A percentile compares a stretch with the other conserved stretches of the same genome.
Evolutionary conservation across 106 monocot species (phyloP).

Genomic region (Triglochin maritima): DNA sequence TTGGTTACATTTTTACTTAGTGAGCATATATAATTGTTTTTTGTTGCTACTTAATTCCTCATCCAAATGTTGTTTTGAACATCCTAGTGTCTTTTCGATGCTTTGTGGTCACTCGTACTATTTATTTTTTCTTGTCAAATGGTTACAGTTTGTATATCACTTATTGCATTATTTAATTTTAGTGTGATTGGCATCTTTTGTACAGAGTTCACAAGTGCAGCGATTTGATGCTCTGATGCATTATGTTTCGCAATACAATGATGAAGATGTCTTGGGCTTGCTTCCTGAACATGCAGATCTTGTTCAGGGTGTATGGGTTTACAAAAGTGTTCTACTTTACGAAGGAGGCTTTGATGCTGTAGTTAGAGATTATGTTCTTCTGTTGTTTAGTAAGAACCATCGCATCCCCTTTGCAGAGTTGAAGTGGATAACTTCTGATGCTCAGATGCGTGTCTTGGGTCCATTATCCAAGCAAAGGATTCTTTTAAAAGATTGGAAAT

Average conservation of each 20-base stretch:
- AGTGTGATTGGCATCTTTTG: too few species aligned
- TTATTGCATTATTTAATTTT: too few species aligned
- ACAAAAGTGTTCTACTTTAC: conserved; percentile 51
- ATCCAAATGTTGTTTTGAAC: too few species aligned
- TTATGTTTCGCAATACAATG: conserved; percentile 39
- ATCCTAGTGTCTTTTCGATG: too few species aligned
- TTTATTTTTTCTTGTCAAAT: too few species aligned
- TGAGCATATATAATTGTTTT: too few species aligned
- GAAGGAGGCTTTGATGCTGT: conserved; percentile 10
- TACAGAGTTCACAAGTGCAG: conserved; percentile 54
- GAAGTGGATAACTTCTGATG: conserved; percentile 8
- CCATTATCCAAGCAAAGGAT: conserved; percentile 40
- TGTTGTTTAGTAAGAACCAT: conserved; percentile 36
- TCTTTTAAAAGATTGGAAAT: conserved; percentile 54
- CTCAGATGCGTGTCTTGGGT: conserved; percentile 12
- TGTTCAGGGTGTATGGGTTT: conserved; percentile 78
- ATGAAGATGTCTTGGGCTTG: conserved; percentile 32
- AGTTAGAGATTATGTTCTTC: conserved; percentile 57
- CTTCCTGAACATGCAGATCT: conserved; percentile 50
- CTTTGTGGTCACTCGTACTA: too few species aligned
- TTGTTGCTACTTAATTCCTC: too few species aligned
- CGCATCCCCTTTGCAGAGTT: conserved; percentile 17
- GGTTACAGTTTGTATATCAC: too few species aligned
- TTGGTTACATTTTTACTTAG: too few species aligned
- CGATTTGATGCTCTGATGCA: conserved; percentile 53